Evolutionary conservation across 352 stramenopile species (phyloP), one percentile per base, ranked within the genome.

Genomic region (Phytopythium mirpurense): DNA sequence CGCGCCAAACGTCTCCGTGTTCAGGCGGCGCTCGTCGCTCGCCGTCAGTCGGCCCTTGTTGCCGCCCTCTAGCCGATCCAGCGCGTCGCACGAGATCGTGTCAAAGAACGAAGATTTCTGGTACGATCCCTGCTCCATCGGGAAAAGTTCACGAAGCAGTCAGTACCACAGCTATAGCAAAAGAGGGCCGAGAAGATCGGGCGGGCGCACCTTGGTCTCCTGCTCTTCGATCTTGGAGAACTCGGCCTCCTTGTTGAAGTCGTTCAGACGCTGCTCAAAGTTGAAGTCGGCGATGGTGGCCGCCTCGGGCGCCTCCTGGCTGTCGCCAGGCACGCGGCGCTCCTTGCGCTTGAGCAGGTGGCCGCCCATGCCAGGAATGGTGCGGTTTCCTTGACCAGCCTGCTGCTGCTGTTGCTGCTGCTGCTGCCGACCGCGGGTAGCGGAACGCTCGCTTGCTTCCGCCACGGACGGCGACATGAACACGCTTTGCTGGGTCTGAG

Each of bases 81-180:
- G 60, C 21, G 86, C 83, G 54, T 96, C 86, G 52, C 86, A 96
- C 42, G 84, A 95, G 49, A 96, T 93, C 37, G 87, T 90, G 62
- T 96, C 86, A 49, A 96, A 96, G 69, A 96, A 96, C 24, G 80
- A 93, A 31, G 78, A 89, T 49, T 96, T 95, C 56, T 93, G 83
- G 65, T 96, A 95, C 50, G 75, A 84, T 6, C 74, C 79, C 67
- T 82, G 54, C 29, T 32, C 5, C 5, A 32, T 10, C 5, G 5
- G 9, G 29, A 32, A 9, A 5, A 32, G 29, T n/a, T n/a, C n/a
- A n/a, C n/a, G n/a, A n/a, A n/a, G n/a, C n/a, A n/a, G n/a, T n/a
- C n/a, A n/a, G n/a, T n/a, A n/a, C n/a, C n/a, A n/a, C n/a, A n/a
- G n/a, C n/a, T n/a, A n/a, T n/a, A n/a, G n/a, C n/a, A n/a, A n/a